A percentile compares a stretch with the other conserved stretches of the same genome.
Conservation (phyloP, 2,329 filamentous ascomycete genomes). For the Bipolaris oryzae region DNA sequence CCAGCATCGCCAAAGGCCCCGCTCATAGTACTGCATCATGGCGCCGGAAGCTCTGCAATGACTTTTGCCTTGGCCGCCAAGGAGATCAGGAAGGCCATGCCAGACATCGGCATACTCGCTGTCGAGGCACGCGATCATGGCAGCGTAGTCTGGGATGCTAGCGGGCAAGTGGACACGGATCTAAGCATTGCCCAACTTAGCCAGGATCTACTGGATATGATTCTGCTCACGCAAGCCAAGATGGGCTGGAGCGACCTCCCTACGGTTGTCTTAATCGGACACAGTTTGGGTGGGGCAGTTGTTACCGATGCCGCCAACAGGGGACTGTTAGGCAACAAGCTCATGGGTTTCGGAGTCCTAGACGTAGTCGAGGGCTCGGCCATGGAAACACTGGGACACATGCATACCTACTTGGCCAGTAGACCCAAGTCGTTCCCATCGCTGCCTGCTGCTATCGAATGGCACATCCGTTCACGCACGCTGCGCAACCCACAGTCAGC, state of each 20-base stretch:
- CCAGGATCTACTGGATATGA: slow-evolving; percentile 71
- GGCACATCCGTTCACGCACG: slow-evolving; percentile 89
- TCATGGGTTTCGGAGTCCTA: slow-evolving; percentile 87
- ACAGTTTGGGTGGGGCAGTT: slow-evolving; percentile 91
- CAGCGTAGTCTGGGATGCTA: slow-evolving; percentile 57
- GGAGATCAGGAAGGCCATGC: slow-evolving; percentile 77
- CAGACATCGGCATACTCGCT: slow-evolving; percentile 81
- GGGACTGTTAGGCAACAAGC: slow-evolving; percentile 66
- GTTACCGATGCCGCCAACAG: slow-evolving; percentile 80
- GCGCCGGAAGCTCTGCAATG: slow-evolving; percentile 88
- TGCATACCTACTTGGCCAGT: slow-evolving; percentile 88
- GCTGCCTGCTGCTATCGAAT: slow-evolving; percentile 81
- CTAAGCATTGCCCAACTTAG: slow-evolving; percentile 75
- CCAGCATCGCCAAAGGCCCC: slow-evolving; percentile 71
- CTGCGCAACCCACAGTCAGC: slow-evolving; percentile 85
- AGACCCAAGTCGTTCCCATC: slow-evolving; percentile 80
- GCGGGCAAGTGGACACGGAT: slow-evolving; percentile 59
- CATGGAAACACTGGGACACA: slow-evolving; percentile 91
- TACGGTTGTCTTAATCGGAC: slow-evolving; percentile 80
- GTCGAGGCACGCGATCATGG: slow-evolving; percentile 89
- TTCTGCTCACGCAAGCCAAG: slow-evolving; percentile 68
- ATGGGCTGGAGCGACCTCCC: slow-evolving; percentile 79
- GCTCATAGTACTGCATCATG: slow-evolving; percentile 92
- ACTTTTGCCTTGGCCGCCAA: slow-evolving; percentile 84
- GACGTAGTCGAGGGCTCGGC: slow-evolving; percentile 96